Conservation (phyloP, 139 green algal genomes). For the Edaphochlamys debaryana region DNA sequence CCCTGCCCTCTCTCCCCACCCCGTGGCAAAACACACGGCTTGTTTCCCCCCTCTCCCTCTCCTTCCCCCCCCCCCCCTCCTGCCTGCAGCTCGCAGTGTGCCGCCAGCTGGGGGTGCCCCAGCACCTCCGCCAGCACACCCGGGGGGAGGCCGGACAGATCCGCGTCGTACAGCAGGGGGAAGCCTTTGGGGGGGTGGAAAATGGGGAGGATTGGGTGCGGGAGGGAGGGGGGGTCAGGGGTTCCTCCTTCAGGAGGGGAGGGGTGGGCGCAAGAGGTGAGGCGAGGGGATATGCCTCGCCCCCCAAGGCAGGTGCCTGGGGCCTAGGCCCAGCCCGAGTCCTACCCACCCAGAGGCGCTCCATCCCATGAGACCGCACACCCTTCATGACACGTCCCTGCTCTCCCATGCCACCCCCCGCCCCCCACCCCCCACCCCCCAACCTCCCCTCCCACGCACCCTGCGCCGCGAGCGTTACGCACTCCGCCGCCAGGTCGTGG, state of each 20-base stretch:
- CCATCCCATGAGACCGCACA: no score
- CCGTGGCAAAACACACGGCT: no score
- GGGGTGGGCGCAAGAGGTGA: no score
- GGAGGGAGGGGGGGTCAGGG: background rate
- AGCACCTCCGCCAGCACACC: conserved; percentile 47
- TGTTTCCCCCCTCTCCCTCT: background rate
- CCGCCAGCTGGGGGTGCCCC: conserved; percentile 31
- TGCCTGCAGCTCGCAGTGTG: conserved; percentile 55
- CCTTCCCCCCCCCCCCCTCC: background rate
- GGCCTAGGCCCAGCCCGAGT: no score
- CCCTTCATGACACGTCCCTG: no score
- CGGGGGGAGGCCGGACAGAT: conserved; percentile 42
- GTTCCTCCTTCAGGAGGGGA: background rate
- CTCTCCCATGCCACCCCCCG: no score
- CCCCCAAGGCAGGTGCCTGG: no score
- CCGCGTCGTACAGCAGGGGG: conserved; percentile 37
- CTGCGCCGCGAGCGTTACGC: conserved; percentile 42
- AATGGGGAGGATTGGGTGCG: background rate
- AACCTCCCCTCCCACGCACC: background rate
- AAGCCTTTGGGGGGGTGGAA: conserved; percentile 36
- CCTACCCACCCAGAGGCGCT: no score
- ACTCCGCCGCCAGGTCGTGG: conserved; percentile 45
- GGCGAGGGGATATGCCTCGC: no score
- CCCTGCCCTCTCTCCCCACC: no score
- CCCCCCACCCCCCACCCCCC: no score